Evolutionary conservation across 176 grass and related monocot species (phyloP).

Genomic region (Rhipidocladum racemiflorum): DNA sequence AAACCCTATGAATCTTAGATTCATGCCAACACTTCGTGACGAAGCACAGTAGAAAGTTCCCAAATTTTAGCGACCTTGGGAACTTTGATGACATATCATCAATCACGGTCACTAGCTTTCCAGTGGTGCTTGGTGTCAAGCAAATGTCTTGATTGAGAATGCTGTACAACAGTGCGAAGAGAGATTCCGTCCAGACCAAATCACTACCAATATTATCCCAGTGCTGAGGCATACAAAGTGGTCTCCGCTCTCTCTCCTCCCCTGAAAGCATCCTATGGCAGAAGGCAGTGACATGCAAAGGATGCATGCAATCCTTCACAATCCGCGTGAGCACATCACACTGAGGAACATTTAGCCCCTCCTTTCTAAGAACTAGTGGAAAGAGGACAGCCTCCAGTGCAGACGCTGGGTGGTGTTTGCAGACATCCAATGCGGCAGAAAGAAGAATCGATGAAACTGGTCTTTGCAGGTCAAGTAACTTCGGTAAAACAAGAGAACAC

Average conservation of each 20-base stretch:
- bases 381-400: constrained; percentile 62
- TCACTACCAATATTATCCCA: constrained; percentile 22
- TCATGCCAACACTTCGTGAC: constrained; percentile 47
- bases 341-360: constrained; percentile 53
- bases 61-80: constrained; percentile 66
- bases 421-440: constrained; percentile 51
- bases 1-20: constrained; percentile 45
- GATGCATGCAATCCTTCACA: constrained; percentile 79
- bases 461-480: constrained; percentile 54
- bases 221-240: constrained; percentile 62
- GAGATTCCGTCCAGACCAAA: constrained; percentile 70
- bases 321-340: constrained; percentile 60
- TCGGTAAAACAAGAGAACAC: constrained; percentile 66
- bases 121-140: constrained; percentile 52
- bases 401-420: constrained; percentile 63
- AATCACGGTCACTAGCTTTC: constrained; percentile 50
- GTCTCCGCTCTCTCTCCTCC: constrained; percentile 29
- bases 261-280: constrained; percentile 68
- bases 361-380: constrained; percentile 60
- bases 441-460: constrained; percentile 59
- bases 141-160: constrained; percentile 69
- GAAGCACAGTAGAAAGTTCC: constrained; percentile 68
- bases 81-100: constrained; percentile 53
- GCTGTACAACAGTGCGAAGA: constrained; percentile 65
- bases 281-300: constrained; percentile 63